Conservation (phyloP, 441 rosid genomes). For the Croton setiger region DNA sequence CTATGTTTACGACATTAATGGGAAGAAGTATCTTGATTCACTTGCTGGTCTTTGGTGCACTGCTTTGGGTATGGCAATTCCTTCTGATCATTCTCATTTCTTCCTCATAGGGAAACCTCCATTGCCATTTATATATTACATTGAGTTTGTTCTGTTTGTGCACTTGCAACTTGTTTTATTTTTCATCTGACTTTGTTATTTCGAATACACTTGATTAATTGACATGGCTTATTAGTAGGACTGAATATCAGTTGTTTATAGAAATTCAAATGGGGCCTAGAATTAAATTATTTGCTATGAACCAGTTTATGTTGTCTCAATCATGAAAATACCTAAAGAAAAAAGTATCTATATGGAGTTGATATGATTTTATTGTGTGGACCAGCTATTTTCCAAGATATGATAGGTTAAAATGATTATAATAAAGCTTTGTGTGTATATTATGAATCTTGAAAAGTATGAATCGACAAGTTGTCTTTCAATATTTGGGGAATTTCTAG, state of each 20-base stretch:
- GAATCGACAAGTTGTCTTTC: too few species aligned
- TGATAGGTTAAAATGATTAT: not conserved
- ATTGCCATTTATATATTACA: not conserved
- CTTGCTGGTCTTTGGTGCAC: slow-evolving; percentile 99
- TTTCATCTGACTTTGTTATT: not conserved
- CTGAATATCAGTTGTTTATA: not conserved
- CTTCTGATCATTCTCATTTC: not conserved
- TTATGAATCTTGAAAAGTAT: too few species aligned
- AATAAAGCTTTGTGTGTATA: too few species aligned
- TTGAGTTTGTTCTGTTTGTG: not conserved
- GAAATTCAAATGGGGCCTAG: not conserved
- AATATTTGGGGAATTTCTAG: too few species aligned
- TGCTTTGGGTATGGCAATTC: slow-evolving; percentile 55
- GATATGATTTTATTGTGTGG: not conserved
- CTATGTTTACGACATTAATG: slow-evolving; percentile 74
- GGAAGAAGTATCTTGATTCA: slow-evolving; percentile 87
- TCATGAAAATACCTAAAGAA: not conserved
- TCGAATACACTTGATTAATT: not conserved
- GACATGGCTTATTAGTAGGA: not conserved
- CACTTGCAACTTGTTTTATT: not conserved
- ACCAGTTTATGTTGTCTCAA: too few species aligned
- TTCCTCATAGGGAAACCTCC: not conserved
- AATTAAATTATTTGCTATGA: not conserved
- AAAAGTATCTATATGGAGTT: not conserved
- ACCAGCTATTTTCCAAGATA: not conserved